A percentile compares a stretch with the other conserved stretches of the same genome.
phyloP scores from a whole-genome alignment of 257 asterid species.

The Fraxinus quadrangulata region DNA sequence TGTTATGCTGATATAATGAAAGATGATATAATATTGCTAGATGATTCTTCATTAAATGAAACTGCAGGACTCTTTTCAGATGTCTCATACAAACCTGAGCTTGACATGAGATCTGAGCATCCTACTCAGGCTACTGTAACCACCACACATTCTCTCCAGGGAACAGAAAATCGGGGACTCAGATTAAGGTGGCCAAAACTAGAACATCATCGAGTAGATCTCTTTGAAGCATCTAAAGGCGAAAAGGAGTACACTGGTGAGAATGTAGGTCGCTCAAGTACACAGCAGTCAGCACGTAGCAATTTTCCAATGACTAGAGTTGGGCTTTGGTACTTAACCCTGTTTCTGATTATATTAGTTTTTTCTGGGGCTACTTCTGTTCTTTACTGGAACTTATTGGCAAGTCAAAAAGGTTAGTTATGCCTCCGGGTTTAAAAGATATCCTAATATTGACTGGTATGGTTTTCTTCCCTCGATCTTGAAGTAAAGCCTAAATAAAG shows the following conservation, averaged over 20 bases:
- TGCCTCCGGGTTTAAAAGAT: background rate
- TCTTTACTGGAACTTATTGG: slow-evolving; percentile 11
- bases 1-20: slow-evolving; percentile 82
- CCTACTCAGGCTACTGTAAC: slow-evolving; percentile 25
- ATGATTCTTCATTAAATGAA: slow-evolving; percentile 43
- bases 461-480: background rate
- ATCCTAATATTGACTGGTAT: background rate
- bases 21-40: slow-evolving; percentile 75
- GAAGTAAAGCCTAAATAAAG: background rate
- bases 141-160: slow-evolving; percentile 42
- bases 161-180: slow-evolving; percentile 60
- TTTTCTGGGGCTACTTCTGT: slow-evolving; percentile 20
- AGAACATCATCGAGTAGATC: slow-evolving; percentile 12
- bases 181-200: slow-evolving; percentile 37
- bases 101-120: slow-evolving; percentile 25
- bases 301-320: background rate
- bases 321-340: background rate
- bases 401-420: background rate
- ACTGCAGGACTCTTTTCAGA: slow-evolving; percentile 17
- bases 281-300: background rate
- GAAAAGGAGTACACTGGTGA: slow-evolving; percentile 19
- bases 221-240: background rate
- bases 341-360: slow-evolving; percentile 15
- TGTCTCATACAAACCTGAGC: slow-evolving; percentile 9
- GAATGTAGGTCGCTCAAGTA: background rate